Evolutionary conservation across 257 asterid species (phyloP), one percentile per base, ranked within the genome.

Genomic region (Rauvolfia tetraphylla): DNA sequence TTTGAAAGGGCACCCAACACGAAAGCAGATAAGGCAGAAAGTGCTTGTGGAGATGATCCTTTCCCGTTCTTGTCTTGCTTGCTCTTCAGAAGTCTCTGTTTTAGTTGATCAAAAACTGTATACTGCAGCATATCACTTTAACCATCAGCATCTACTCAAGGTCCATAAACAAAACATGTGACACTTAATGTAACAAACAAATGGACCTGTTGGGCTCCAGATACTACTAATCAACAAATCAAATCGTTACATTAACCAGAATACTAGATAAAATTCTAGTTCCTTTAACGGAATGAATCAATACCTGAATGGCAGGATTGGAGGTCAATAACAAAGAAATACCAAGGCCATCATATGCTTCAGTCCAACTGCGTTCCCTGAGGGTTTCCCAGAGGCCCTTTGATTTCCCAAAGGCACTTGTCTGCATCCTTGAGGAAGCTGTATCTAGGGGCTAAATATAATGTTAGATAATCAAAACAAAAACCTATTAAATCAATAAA

Each of bases 241-340:
- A 73, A 67, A 67, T 44, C 23, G 23, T 12, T 65, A 31, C n/a
- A n/a, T n/a, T n/a, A 31, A 2, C 41, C 3, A 13, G 2, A 1
- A 15, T 38, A 36, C 22, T 56, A 36, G 22, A 20, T 65, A 20
- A 34, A 65, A 7, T 36, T 14, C 44, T 36, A 63, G 69, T 15
- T 63, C 44, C 27, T 34, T 34, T 34, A 20, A 34, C 13, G 15
- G 15, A 34, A 65, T 27, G 27, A 18, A 34, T 15, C 27, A 65
- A 62, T 79, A 85, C 89, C 86, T 85, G 86, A 83, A 85, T 85
- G 39, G 89, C 89, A 68, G 89, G 89, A 76, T 85, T 85, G 57
- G 89, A 85, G 34, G 87, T 85, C 83, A 85, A 77, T 15, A 85
- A 72, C 63, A 85, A 80, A 41, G 89, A 85, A 68, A 85, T 83